These are phyloP conservation scores for Euphorbia corollata DNA, from an alignment of 441 rosid species.

Conservation along the genomic window DNA sequence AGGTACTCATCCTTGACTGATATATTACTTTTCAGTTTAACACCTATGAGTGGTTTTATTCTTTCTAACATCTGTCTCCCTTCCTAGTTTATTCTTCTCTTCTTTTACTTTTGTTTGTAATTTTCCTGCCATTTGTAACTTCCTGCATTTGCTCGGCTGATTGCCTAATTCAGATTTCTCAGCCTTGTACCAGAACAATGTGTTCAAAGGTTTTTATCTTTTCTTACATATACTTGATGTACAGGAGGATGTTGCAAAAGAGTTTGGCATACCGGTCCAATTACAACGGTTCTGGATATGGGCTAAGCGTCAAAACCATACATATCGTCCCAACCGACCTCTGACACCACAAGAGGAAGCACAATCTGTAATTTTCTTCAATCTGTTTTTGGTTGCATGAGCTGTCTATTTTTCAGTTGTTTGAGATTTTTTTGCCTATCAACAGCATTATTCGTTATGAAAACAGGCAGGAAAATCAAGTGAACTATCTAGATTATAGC, in stretches of 20 bases:
- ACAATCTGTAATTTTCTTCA: slow-evolving; percentile 41
- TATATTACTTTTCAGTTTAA: too few species aligned
- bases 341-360: slow-evolving; percentile 74
- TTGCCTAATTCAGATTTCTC: not conserved
- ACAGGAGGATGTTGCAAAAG: slow-evolving; percentile 90
- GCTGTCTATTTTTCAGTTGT: not conserved
- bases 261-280: slow-evolving; percentile 78
- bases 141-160: not conserved
- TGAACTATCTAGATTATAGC: not conserved
- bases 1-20: slow-evolving; percentile 79
- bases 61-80: not conserved
- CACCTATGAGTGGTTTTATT: not conserved
- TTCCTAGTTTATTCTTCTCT: not conserved
- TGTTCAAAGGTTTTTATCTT: not conserved
- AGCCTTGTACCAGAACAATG: not conserved
- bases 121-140: not conserved
- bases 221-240: not conserved
- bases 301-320: slow-evolving; percentile 97
- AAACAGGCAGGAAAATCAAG: not conserved
- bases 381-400: not conserved
- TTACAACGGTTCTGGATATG: slow-evolving; percentile 91
- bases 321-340: slow-evolving; percentile 94
- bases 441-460: not conserved
- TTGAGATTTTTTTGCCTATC: not conserved
- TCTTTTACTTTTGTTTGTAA: not conserved